These are phyloP conservation scores for Stephanodiscus minutulus DNA, from an alignment of 108 stramenopile genomes.

Conservation along the genomic window DNA sequence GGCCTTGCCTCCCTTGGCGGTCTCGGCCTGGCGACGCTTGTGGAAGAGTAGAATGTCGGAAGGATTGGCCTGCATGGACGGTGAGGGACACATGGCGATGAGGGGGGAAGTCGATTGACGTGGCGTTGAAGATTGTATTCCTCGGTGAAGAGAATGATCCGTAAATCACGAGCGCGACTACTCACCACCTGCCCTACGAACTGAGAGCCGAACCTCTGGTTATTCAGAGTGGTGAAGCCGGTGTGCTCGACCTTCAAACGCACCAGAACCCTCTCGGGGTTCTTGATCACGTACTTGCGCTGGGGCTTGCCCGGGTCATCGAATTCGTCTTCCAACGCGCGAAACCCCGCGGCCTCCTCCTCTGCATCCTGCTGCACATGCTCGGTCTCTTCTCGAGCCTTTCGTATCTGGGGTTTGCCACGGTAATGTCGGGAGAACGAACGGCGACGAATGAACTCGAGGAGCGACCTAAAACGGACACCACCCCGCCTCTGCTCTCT, in stretches of 20 bases:
- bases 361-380: constrained; percentile 34
- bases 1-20: constrained; percentile 22
- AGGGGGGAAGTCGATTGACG: background rate
- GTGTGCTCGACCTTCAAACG: constrained; percentile 95
- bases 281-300: constrained; percentile 56
- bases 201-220: constrained; percentile 88
- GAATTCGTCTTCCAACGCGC: constrained; percentile 39
- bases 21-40: constrained; percentile 52
- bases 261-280: constrained; percentile 87
- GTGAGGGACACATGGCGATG: background rate
- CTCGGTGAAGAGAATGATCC: background rate
- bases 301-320: constrained; percentile 41
- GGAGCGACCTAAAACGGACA: too few species aligned
- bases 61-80: constrained; percentile 70
- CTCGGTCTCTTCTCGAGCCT: constrained; percentile 43
- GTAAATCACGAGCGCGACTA: background rate
- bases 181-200: constrained; percentile 87
- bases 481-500: too few species aligned
- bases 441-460: too few species aligned
- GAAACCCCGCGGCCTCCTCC: constrained; percentile 18
- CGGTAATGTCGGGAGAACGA: background rate
- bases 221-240: constrained; percentile 90
- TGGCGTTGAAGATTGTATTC: background rate
- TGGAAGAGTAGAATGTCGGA: constrained; percentile 87
- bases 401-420: constrained; percentile 18